Evolutionary conservation across 371 early-diverging fungal species (phyloP).

Genomic region (Nematocida homosporus): DNA sequence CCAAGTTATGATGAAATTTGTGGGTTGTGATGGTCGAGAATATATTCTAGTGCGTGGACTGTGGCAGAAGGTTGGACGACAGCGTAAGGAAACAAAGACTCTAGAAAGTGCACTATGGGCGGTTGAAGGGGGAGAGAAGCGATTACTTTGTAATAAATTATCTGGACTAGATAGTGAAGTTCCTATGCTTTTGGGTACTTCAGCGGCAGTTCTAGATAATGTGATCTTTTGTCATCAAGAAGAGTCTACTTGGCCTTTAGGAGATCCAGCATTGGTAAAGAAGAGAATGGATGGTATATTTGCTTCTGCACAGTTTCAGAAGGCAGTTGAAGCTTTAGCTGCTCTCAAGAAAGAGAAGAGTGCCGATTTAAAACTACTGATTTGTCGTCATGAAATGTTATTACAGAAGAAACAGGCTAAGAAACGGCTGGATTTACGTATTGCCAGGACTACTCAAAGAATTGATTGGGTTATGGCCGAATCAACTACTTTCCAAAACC

Average conservation of each 20-base stretch:
- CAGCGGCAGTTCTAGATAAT: slow-evolving; percentile 84
- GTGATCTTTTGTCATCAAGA: slow-evolving; percentile 99
- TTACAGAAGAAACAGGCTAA: slow-evolving; percentile 36
- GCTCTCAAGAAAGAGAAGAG: slow-evolving; percentile 73
- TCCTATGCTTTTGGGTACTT: slow-evolving; percentile 78
- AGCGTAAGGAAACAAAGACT: slow-evolving; percentile 73
- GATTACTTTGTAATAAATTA: slow-evolving; percentile 73
- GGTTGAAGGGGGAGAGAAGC: slow-evolving; percentile 61
- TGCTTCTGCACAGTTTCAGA: slow-evolving; percentile 82
- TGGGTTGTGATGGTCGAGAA: slow-evolving; percentile 72
- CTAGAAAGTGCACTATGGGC: slow-evolving; percentile 74
- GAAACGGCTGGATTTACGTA: slow-evolving; percentile 38
- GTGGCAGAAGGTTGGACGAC: slow-evolving; percentile 73
- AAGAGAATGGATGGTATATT: slow-evolving; percentile 99
- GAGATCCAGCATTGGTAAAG: slow-evolving; percentile 81
- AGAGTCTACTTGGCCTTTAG: slow-evolving; percentile 91
- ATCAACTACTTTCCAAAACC: neutral
- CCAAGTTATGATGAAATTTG: slow-evolving; percentile 82
- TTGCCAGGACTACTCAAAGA: slow-evolving; percentile 11
- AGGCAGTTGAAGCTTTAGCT: slow-evolving; percentile 79
- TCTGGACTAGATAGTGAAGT: slow-evolving; percentile 81
- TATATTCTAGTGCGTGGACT: slow-evolving; percentile 78
- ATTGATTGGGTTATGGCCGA: neutral
- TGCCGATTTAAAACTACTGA: slow-evolving; percentile 70
- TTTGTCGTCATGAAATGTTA: slow-evolving; percentile 6